phyloP scores from a whole-genome alignment of 2,329 filamentous ascomycete species.

The Sarocladium kiliense region DNA sequence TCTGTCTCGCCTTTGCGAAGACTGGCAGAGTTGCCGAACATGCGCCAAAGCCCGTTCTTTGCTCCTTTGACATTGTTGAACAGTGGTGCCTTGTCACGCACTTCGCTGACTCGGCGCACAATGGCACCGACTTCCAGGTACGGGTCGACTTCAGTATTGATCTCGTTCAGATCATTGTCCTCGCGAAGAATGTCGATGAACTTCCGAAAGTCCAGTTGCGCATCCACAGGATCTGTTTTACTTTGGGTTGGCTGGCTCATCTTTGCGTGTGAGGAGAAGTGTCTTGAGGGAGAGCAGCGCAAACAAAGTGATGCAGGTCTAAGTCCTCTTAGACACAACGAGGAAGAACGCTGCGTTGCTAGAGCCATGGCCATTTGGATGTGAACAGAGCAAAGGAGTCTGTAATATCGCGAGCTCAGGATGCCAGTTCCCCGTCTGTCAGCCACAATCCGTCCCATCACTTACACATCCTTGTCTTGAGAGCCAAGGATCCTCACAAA shows the following conservation, averaged over 20 bases:
- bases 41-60: slow-evolving; percentile 39
- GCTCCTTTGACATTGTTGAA: slow-evolving; percentile 46
- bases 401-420: background rate
- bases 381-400: background rate
- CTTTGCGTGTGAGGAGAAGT: background rate
- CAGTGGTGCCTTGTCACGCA: slow-evolving; percentile 40
- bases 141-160: slow-evolving; percentile 35
- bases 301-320: background rate
- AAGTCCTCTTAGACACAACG: background rate
- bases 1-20: slow-evolving; percentile 26
- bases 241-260: background rate
- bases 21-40: slow-evolving; percentile 38
- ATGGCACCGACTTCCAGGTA: slow-evolving; percentile 43
- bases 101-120: slow-evolving; percentile 38
- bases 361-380: background rate
- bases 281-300: background rate
- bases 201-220: slow-evolving; percentile 34
- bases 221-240: slow-evolving; percentile 7
- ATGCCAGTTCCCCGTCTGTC: background rate
- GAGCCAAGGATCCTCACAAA: background rate
- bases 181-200: slow-evolving; percentile 37
- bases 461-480: background rate
- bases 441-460: background rate
- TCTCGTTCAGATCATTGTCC: slow-evolving; percentile 40
- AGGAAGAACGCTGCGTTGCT: background rate